phyloP scores from a whole-genome alignment of 768 basidiomycete genomes.

The Boletus reticuloceps region DNA sequence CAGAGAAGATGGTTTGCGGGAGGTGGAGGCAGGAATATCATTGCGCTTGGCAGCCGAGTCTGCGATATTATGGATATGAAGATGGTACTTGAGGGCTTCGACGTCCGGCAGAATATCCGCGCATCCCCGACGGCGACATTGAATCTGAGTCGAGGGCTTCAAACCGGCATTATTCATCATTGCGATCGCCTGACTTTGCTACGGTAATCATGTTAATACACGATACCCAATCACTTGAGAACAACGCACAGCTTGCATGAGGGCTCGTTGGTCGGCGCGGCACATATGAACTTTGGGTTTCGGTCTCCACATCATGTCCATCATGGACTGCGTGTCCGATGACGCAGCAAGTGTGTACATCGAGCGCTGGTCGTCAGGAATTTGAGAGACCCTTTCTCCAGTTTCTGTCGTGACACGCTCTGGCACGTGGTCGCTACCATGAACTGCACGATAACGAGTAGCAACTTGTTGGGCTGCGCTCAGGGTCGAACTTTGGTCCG shows the following conservation, averaged over 20 bases:
- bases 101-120: slow-evolving; percentile 39
- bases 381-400: slow-evolving; percentile 15
- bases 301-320: slow-evolving; percentile 33
- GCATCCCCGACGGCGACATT: slow-evolving; percentile 47
- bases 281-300: slow-evolving; percentile 34
- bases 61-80: slow-evolving; percentile 56
- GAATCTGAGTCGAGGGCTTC: slow-evolving; percentile 32
- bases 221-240: not conserved
- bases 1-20: not conserved
- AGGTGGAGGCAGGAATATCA: not conserved
- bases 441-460: slow-evolving; percentile 17
- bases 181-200: slow-evolving; percentile 26
- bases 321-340: slow-evolving; percentile 9
- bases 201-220: not conserved
- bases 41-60: slow-evolving; percentile 19
- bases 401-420: not conserved
- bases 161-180: slow-evolving; percentile 29
- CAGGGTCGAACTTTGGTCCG: slow-evolving; percentile 2
- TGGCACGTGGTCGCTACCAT: not conserved
- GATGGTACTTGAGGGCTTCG: slow-evolving; percentile 48
- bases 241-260: slow-evolving; percentile 40
- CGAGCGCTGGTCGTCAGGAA: slow-evolving; percentile 26
- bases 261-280: slow-evolving; percentile 35
- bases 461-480: slow-evolving; percentile 24
- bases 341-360: slow-evolving; percentile 22